These are phyloP conservation scores for Fusarium sp. DNA, from an alignment of 2,329 filamentous ascomycete genomes.

Conservation along the genomic window DNA sequence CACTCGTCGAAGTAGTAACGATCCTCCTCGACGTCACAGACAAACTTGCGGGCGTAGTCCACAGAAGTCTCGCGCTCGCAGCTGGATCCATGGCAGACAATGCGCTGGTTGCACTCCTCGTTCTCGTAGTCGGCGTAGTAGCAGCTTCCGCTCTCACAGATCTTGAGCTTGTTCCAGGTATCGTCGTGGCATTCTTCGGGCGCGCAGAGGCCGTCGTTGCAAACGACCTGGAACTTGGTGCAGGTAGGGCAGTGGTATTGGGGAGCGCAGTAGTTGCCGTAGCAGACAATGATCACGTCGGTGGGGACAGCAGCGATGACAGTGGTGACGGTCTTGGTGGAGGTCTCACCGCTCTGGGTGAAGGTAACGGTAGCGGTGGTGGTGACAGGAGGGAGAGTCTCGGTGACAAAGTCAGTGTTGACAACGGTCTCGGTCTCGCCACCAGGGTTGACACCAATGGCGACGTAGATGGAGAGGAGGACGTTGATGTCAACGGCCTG, in stretches of 20 bases:
- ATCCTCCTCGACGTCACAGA: slow-evolving; percentile 48
- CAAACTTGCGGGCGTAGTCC: slow-evolving; percentile 50
- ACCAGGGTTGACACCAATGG: slow-evolving; percentile 18
- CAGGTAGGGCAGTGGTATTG: slow-evolving; percentile 47
- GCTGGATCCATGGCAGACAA: slow-evolving; percentile 51
- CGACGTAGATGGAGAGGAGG: slow-evolving; percentile 42
- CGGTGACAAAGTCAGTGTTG: slow-evolving; percentile 33
- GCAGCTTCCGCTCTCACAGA: slow-evolving; percentile 51
- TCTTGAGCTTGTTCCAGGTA: slow-evolving; percentile 49
- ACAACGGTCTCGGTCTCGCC: slow-evolving; percentile 21
- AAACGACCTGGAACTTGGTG: slow-evolving; percentile 49
- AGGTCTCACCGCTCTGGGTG: slow-evolving; percentile 42
- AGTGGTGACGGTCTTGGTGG: slow-evolving; percentile 44
- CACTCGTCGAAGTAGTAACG: slow-evolving; percentile 51
- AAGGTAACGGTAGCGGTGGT: slow-evolving; percentile 47
- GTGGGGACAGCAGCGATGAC: slow-evolving; percentile 41
- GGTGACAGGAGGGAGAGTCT: slow-evolving; percentile 45
- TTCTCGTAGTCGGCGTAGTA: slow-evolving; percentile 50
- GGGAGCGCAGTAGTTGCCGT: slow-evolving; percentile 48
- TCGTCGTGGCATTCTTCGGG: slow-evolving; percentile 47
- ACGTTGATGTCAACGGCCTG: slow-evolving; percentile 38
- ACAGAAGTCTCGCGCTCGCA: slow-evolving; percentile 47
- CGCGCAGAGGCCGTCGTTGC: slow-evolving; percentile 53
- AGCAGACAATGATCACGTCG: slow-evolving; percentile 46
- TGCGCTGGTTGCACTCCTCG: slow-evolving; percentile 51